These are phyloP conservation scores for Sphaerulina vaccinii DNA, from an alignment of 2,329 filamentous ascomycete species.

Conservation along the genomic window DNA sequence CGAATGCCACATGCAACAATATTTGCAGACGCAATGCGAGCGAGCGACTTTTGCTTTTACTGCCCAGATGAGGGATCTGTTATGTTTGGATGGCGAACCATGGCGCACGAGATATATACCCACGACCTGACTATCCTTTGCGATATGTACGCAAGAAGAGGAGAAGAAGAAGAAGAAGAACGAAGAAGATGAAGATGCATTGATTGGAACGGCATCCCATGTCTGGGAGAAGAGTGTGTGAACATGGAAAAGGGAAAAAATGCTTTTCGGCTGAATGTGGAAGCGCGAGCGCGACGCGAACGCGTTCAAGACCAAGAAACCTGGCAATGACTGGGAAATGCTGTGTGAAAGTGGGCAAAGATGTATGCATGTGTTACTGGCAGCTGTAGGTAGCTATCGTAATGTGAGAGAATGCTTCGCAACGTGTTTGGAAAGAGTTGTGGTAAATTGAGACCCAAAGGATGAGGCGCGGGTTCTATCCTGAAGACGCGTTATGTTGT, in stretches of 20 bases:
- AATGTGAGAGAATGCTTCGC: conserved; percentile 2
- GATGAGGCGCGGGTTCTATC: background rate
- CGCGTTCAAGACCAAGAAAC: conserved; percentile 2
- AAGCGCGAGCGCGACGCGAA: conserved; percentile 12
- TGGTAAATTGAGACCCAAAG: conserved; percentile 1
- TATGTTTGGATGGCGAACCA: conserved; percentile 4
- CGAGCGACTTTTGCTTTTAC: conserved; percentile 8
- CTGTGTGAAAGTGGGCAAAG: background rate
- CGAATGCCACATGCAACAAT: conserved; percentile 10
- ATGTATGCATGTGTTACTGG: conserved; percentile 4
- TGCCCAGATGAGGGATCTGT: background rate
- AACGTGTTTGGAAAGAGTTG: background rate
- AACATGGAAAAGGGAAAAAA: conserved; percentile 1
- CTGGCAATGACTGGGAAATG: background rate
- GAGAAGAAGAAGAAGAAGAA: background rate
- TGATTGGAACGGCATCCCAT: background rate
- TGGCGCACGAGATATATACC: conserved; percentile 8
- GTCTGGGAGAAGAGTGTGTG: too few species aligned
- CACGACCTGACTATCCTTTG: conserved; percentile 4
- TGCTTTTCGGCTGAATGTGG: background rate
- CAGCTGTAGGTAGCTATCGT: conserved; percentile 6
- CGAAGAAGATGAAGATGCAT: background rate
- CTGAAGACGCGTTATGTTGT: background rate
- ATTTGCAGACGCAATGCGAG: background rate
- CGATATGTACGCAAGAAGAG: background rate